These are phyloP conservation scores for Arabidopsis suecica DNA, from an alignment of 345 rosid species.

Conservation along the genomic window DNA sequence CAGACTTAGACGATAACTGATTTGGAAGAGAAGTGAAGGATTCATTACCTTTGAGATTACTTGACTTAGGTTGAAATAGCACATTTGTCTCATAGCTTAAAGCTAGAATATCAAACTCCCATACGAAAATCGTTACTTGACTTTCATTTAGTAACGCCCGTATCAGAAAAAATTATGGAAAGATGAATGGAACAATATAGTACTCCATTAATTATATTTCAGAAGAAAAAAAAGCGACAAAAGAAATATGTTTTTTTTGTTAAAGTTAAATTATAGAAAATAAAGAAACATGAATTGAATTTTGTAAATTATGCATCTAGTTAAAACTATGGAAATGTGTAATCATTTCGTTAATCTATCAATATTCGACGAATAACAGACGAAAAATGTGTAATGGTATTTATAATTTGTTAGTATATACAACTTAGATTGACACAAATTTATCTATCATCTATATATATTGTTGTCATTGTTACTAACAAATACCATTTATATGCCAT, in stretches of 20 bases:
- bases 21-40: neutral
- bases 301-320: neutral
- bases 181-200: neutral
- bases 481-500: neutral
- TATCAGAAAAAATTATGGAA: neutral
- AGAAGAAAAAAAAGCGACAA: neutral
- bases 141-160: neutral
- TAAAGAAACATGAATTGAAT: neutral
- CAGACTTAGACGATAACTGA: neutral
- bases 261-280: neutral
- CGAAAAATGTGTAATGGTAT: too few species aligned
- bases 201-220: neutral
- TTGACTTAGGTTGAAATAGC: neutral
- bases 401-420: neutral
- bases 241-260: neutral
- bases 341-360: neutral
- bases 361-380: neutral
- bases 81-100: neutral
- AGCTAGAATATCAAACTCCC: neutral
- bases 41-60: constrained; percentile 1
- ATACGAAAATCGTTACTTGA: neutral
- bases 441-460: too few species aligned
- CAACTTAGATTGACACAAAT: neutral
- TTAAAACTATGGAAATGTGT: neutral
- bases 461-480: neutral